Percentiles rank a stretch among this genome's conserved stretches.
Evolutionary conservation across 495 filamentous ascomycete genomes (phyloP).

Genomic region (Margaritispora aquatica): DNA sequence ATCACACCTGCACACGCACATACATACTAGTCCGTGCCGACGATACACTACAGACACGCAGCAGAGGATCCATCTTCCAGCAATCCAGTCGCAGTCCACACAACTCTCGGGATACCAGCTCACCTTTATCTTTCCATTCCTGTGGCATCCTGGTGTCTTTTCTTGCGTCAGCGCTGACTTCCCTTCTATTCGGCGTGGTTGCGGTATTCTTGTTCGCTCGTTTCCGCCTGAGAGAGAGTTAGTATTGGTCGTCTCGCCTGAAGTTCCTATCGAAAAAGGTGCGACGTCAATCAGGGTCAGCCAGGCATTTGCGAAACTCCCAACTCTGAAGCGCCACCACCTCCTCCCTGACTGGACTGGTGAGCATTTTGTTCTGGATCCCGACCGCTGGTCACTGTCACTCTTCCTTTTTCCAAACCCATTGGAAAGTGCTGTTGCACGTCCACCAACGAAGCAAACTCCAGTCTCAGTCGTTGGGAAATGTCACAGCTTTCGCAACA

Average conservation of each 20-base stretch:
- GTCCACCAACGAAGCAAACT: conserved; percentile 13
- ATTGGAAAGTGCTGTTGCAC: conserved; percentile 5
- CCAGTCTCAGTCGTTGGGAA: conserved; percentile 17
- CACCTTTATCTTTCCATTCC: not conserved
- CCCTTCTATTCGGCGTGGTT: not conserved
- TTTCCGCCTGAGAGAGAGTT: conserved; percentile 20
- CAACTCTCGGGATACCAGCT: not conserved
- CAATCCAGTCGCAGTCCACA: not conserved
- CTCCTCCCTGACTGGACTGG: conserved; percentile 7
- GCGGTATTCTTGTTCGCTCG: conserved; percentile 2
- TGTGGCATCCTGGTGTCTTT: not conserved
- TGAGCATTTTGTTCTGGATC: conserved; percentile 7
- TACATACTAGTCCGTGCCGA: too few species aligned
- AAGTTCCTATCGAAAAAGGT: conserved; percentile 20
- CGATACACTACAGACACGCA: too few species aligned
- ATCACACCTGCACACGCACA: not conserved
- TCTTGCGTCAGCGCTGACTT: not conserved
- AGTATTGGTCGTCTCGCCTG: conserved; percentile 23
- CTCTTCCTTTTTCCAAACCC: not conserved
- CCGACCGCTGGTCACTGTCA: conserved; percentile 6
- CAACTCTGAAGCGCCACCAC: conserved; percentile 18
- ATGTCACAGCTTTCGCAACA: conserved; percentile 28
- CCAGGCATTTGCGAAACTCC: conserved; percentile 20
- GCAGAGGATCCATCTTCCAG: not conserved
- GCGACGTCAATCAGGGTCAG: conserved; percentile 21